These are phyloP conservation scores for Rubia tinctorum DNA, from an alignment of 305 asterid genomes.

Conservation along the genomic window DNA sequence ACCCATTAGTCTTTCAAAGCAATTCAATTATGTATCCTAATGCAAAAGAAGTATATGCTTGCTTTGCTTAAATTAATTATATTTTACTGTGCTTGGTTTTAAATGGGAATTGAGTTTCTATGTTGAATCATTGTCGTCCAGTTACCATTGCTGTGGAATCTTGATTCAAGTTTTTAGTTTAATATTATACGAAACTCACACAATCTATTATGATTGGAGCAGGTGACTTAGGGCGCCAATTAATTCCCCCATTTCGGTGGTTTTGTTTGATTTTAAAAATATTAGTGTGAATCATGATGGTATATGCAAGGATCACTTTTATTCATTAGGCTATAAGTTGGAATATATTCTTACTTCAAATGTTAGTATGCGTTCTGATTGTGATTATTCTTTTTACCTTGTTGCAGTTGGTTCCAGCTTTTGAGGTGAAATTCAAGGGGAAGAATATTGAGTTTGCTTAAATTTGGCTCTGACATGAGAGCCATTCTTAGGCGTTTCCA, in stretches of 20 bases:
- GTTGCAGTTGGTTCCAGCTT: constrained; percentile 28
- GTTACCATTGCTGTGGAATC: neutral
- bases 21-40: neutral
- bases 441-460: constrained; percentile 3
- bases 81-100: neutral
- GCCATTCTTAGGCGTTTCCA: constrained; percentile 40
- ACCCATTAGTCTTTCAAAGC: too few species aligned
- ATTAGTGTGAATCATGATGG: neutral
- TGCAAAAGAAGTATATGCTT: neutral
- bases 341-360: constrained; percentile 18
- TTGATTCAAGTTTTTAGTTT: too few species aligned
- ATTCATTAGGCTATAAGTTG: neutral
- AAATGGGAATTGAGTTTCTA: neutral
- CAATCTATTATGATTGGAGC: too few species aligned
- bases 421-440: constrained; percentile 19
- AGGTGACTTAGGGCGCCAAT: too few species aligned
- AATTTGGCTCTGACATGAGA: constrained; percentile 46
- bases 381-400: neutral
- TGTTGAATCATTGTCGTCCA: neutral
- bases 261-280: neutral
- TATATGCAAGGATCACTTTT: neutral
- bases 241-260: too few species aligned
- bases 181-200: too few species aligned
- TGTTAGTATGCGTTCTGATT: too few species aligned
- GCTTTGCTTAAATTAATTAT: too few species aligned